These are phyloP conservation scores for Vigna reflexopilosa DNA, from an alignment of 306 rosid genomes.

Conservation along the genomic window DNA sequence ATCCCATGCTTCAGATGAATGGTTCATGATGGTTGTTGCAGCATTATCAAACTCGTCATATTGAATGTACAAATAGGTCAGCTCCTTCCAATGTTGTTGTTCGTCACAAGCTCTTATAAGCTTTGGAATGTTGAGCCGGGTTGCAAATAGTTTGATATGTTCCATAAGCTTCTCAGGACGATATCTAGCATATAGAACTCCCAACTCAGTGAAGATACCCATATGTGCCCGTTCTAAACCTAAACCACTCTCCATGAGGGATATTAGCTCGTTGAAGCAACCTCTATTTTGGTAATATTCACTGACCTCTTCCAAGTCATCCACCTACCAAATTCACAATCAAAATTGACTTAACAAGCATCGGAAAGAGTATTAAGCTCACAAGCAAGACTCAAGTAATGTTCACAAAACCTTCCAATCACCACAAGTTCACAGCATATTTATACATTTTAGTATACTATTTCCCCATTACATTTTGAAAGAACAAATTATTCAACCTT, in stretches of 20 bases:
- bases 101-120: conserved; percentile 99
- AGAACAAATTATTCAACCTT: conserved; percentile 28
- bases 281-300: conserved; percentile 99
- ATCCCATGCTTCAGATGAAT: conserved; percentile 99
- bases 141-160: conserved; percentile 94
- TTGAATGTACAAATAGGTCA: conserved; percentile 94
- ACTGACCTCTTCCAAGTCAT: conserved; percentile 99
- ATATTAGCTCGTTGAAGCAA: conserved; percentile 93
- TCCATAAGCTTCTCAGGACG: conserved; percentile 99
- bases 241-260: conserved; percentile 99
- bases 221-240: conserved; percentile 99
- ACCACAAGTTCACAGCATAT: conserved; percentile 28
- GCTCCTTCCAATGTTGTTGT: conserved; percentile 98
- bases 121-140: conserved; percentile 95
- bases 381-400: not conserved
- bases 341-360: conserved; percentile 20
- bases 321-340: conserved; percentile 69
- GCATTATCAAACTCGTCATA: conserved; percentile 99
- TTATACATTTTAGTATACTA: conserved; percentile 14
- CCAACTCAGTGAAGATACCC: conserved; percentile 99
- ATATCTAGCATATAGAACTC: conserved; percentile 98
- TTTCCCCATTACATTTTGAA: conserved; percentile 31
- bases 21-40: conserved; percentile 98
- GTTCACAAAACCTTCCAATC: conserved; percentile 25
- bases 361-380: not conserved